phyloP scores from a whole-genome alignment of 306 rosid species.

The Canavalia gladiata region DNA sequence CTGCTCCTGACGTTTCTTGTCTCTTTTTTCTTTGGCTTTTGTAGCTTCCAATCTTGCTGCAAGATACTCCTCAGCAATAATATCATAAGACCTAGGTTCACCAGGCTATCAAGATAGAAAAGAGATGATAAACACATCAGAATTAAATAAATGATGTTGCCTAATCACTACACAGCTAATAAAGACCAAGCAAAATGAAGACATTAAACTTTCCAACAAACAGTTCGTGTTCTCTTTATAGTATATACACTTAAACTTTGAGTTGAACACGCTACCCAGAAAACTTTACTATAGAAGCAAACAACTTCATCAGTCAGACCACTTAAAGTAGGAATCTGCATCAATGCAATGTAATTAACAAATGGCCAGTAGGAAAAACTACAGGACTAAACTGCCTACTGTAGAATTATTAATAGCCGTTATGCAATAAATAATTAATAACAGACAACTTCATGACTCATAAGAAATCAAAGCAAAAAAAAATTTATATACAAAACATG shows the following conservation, averaged over 20 bases:
- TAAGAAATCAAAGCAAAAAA: constrained; percentile 31
- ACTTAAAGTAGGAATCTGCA: constrained; percentile 28
- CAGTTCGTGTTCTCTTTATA: not conserved
- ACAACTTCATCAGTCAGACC: not conserved
- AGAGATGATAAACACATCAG: constrained; percentile 39
- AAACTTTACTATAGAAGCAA: not conserved
- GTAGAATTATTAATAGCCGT: not conserved
- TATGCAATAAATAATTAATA: not conserved
- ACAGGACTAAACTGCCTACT: not conserved
- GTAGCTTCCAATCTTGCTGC: constrained; percentile 87
- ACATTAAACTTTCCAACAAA: not conserved
- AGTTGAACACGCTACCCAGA: constrained; percentile 5
- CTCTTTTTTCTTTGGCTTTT: constrained; percentile 75
- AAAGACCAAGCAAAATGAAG: constrained; percentile 34
- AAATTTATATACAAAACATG: constrained; percentile 10
- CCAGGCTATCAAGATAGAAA: constrained; percentile 55
- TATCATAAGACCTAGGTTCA: constrained; percentile 77
- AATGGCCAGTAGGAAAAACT: not conserved
- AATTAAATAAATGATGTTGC: not conserved
- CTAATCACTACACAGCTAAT: constrained; percentile 3
- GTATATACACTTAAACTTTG: not conserved
- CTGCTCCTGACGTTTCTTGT: constrained; percentile 78
- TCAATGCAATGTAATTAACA: constrained; percentile 12
- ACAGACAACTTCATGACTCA: constrained; percentile 20
- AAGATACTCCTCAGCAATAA: constrained; percentile 79